Base-by-base conservation (phyloP, 192 early-diverging fungal species). In the Backusella australiensis region DNA sequence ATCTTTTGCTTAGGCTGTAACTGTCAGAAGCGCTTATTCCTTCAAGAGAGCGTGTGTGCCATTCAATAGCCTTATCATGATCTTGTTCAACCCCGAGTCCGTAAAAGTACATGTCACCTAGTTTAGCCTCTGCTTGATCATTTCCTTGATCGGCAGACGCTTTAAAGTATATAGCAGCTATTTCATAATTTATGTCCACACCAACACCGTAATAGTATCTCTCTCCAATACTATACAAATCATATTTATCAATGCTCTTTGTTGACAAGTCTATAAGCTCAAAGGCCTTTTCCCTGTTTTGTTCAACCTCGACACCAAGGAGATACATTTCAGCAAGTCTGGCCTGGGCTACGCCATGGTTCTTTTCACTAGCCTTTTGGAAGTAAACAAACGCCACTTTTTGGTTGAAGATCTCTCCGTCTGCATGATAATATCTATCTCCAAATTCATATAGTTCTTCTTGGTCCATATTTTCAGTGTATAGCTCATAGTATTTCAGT, bases 1-100 rank as follows among this genome's bases (percentile, higher is more conserved):
- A 95, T 34, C 93, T 84, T 73, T 89, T 91, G 0, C 94, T 94
- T 32, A 96, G 85, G 67, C 88, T 90, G 76, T 94, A 93, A 49
- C 92, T 90, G 7, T 92, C 94, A 11, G 92, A 80, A 6, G 92
- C 88, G 72, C 92, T 90, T 9, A 92, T 93, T 49, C 85, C 84
- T 67, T 83, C 77, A 17, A 93, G 93, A 36, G 87, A 79, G 26
- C 79, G 77, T 23, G 82, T 70, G 73, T 89, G 94, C 91, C 89
- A 94, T 73, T 84, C 79, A 68, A 86, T 80, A 21, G 88, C 89
- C 70, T 83, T 71, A 34, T 82, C 38, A 5, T 82, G 75, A 69
- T 89, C 79, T 70, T 80, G 80, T 52, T 76, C 77, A 3, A 87
- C 86, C 19, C 89, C 88, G 75, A 89, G 86, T 14, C 89, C 89